phyloP scores from a whole-genome alignment of 2,329 filamentous ascomycete genomes.

The Neobulgaria alba region DNA sequence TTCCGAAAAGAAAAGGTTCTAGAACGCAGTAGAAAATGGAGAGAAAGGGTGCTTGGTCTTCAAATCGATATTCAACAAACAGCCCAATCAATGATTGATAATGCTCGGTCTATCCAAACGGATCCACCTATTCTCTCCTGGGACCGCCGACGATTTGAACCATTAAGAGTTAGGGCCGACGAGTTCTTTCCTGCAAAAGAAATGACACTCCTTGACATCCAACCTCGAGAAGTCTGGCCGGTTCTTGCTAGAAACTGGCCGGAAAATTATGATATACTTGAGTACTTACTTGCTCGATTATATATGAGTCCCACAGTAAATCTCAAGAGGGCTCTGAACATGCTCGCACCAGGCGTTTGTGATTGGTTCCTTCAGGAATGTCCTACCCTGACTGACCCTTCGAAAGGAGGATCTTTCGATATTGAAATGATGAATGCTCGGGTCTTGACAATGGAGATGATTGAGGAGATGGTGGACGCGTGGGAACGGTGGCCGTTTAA shows the following conservation, averaged over 20 bases:
- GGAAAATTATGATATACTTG: constrained; percentile 39
- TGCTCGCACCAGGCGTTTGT: constrained; percentile 50
- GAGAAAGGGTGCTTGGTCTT: not conserved
- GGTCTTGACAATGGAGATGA: constrained; percentile 44
- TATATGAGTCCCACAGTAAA: constrained; percentile 29
- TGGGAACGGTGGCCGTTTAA: constrained; percentile 61
- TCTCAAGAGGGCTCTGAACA: constrained; percentile 38
- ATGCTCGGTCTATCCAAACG: constrained; percentile 42
- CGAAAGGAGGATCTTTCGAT: constrained; percentile 36
- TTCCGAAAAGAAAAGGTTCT: not conserved
- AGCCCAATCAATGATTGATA: constrained; percentile 35
- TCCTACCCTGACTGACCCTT: constrained; percentile 39
- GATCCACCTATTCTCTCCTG: constrained; percentile 48
- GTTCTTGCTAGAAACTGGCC: constrained; percentile 35
- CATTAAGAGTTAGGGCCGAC: constrained; percentile 44
- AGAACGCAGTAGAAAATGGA: not conserved
- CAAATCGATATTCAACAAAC: not conserved
- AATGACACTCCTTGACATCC: constrained; percentile 56
- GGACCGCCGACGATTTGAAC: constrained; percentile 65
- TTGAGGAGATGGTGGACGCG: constrained; percentile 47
- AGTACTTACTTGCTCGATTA: constrained; percentile 41
- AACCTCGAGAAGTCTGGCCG: constrained; percentile 46
- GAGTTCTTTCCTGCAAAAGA: constrained; percentile 61
- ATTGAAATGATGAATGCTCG: constrained; percentile 37
- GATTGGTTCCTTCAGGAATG: constrained; percentile 43